Evolutionary conservation across 192 early-diverging fungal species (phyloP).

Genomic region (Linnemannia schmuckeri): DNA sequence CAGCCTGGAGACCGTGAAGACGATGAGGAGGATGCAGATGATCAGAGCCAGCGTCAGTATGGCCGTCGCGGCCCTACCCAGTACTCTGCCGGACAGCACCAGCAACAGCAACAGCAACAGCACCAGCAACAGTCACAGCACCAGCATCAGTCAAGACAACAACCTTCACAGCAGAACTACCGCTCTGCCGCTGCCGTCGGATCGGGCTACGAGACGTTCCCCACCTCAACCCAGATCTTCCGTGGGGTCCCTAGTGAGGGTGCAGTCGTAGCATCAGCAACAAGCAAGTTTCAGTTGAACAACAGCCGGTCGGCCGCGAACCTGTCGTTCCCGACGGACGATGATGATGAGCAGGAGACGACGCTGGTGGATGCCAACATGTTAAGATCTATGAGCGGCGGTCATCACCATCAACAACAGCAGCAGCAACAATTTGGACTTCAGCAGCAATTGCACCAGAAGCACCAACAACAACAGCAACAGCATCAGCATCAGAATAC

Average conservation of each 20-base stretch:
- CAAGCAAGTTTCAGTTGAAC: conserved; percentile 2
- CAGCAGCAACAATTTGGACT: conserved; percentile 10
- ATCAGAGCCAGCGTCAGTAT: conserved; percentile 25
- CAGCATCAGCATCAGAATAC: not conserved
- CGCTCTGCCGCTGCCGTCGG: conserved; percentile 1
- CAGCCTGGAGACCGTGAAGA: conserved; percentile 3
- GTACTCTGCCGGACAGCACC: conserved; percentile 17
- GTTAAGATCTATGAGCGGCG: conserved; percentile 34
- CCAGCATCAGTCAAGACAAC: conserved; percentile 8
- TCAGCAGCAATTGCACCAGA: conserved; percentile 13
- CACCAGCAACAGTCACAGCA: conserved; percentile 18
- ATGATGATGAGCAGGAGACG: conserved; percentile 39
- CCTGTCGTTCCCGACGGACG: conserved; percentile 14
- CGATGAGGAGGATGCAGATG: conserved; percentile 31
- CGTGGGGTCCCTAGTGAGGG: not conserved
- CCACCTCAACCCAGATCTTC: conserved; percentile 10
- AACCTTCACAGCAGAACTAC: conserved; percentile 14
- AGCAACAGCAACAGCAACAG: conserved; percentile 21
- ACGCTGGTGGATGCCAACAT: conserved; percentile 43
- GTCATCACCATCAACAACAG: conserved; percentile 19
- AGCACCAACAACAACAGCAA: conserved; percentile 3
- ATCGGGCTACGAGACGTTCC: conserved; percentile 42
- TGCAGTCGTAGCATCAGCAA: conserved; percentile 11
- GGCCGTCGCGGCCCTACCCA: conserved; percentile 26
- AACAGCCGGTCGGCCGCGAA: conserved; percentile 4